Percentiles rank a stretch among this genome's conserved stretches.
These are phyloP conservation scores for Trypanosoma melophagium DNA, from an alignment of 208 protist species.

Conservation along the genomic window DNA sequence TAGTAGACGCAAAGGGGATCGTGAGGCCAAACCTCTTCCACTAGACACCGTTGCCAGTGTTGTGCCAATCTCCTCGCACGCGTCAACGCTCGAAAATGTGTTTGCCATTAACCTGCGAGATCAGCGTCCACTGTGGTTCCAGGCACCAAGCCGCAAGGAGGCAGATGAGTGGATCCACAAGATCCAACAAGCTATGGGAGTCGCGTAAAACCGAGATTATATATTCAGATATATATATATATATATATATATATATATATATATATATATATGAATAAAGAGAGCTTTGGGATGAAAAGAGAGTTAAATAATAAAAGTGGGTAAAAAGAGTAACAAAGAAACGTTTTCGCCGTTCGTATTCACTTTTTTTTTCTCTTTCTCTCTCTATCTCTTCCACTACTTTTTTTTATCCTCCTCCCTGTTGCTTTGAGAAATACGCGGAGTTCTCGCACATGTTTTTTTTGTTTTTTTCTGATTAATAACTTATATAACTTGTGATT, in stretches of 20 bases:
- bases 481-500: too few species aligned
- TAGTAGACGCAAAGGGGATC: conserved; percentile 45
- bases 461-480: conserved; percentile 9
- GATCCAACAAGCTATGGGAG: conserved; percentile 61
- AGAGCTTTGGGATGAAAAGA: background rate
- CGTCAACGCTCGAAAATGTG: conserved; percentile 7
- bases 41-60: conserved; percentile 9
- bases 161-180: conserved; percentile 51
- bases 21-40: conserved; percentile 12
- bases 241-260: background rate
- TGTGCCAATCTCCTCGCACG: conserved; percentile 20
- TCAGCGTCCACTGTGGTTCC: conserved; percentile 21
- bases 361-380: background rate
- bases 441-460: conserved; percentile 14
- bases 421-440: too few species aligned
- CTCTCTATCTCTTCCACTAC: background rate
- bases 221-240: background rate
- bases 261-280: background rate
- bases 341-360: background rate
- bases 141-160: conserved; percentile 38
- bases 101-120: conserved; percentile 25
- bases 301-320: conserved; percentile 2
- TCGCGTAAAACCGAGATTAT: too few species aligned
- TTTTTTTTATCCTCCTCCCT: background rate
- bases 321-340: conserved; percentile 7